Evolutionary conservation across 129 eudicot species (phyloP).

Genomic region (Gnaphalium uliginosum): DNA sequence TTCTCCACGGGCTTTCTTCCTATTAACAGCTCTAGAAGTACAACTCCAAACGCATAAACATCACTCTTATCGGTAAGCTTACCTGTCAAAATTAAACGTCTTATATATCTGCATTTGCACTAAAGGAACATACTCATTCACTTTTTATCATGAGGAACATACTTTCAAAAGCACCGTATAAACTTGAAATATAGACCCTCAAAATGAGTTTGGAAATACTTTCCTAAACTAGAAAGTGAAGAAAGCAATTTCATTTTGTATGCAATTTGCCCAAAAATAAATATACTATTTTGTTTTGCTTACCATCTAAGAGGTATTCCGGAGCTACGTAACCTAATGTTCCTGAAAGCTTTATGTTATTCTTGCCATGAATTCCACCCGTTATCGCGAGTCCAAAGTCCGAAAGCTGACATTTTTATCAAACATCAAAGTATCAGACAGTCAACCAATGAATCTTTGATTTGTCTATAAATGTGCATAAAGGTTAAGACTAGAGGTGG

Average conservation of each 20-base stretch:
- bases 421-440: conserved; percentile 18
- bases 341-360: conserved; percentile 73
- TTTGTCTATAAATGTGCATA: background rate
- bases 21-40: conserved; percentile 84
- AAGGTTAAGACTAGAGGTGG: background rate
- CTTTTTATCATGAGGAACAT: background rate
- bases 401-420: conserved; percentile 61
- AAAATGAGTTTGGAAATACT: background rate
- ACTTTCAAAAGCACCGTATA: background rate
- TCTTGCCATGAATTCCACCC: conserved; percentile 61
- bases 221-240: background rate
- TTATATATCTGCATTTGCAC: background rate
- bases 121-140: background rate
- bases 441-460: conserved; percentile 4
- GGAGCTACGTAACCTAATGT: conserved; percentile 96
- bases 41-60: conserved; percentile 91
- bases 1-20: conserved; percentile 91
- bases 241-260: background rate
- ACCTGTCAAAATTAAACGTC: conserved; percentile 43
- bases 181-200: background rate
- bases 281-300: background rate
- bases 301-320: conserved; percentile 91
- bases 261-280: background rate
- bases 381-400: conserved; percentile 85
- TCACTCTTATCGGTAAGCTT: conserved; percentile 94